These are phyloP conservation scores for Rachicladosporium sp. DNA, from an alignment of 2,329 filamentous ascomycete genomes.

Conservation along the genomic window DNA sequence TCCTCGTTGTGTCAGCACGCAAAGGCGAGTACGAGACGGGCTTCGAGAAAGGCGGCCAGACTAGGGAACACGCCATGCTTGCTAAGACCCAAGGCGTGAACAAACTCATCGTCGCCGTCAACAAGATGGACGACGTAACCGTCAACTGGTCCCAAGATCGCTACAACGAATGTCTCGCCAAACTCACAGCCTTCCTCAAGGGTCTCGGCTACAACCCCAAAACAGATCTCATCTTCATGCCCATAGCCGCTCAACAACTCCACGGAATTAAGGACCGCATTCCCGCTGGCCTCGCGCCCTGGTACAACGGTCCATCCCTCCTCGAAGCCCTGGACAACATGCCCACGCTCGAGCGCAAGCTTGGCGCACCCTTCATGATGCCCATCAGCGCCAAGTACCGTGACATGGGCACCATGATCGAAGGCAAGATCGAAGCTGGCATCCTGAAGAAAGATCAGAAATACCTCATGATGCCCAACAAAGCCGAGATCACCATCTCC, in stretches of 20 bases:
- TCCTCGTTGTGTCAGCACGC: conserved; percentile 88
- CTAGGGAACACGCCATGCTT: conserved; percentile 91
- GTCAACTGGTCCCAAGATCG: conserved; percentile 91
- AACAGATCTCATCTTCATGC: conserved; percentile 89
- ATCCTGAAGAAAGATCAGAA: conserved; percentile 81
- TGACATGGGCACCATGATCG: conserved; percentile 93
- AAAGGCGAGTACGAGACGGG: conserved; percentile 99
- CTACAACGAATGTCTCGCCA: conserved; percentile 85
- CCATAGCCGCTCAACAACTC: conserved; percentile 79
- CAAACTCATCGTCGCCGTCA: conserved; percentile 87
- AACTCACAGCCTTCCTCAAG: conserved; percentile 79
- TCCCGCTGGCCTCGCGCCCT: conserved; percentile 61
- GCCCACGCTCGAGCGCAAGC: conserved; percentile 83
- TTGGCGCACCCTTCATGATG: conserved; percentile 99
- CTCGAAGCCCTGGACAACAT: conserved; percentile 90
- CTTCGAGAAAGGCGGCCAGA: conserved; percentile 93
- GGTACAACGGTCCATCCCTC: conserved; percentile 81
- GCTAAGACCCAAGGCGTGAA: conserved; percentile 98
- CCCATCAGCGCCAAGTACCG: conserved; percentile 90
- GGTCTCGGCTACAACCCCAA: conserved; percentile 89
- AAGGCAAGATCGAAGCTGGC: conserved; percentile 93
- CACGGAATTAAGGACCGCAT: conserved; percentile 82
- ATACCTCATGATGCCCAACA: conserved; percentile 93
- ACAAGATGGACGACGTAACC: conserved; percentile 98
- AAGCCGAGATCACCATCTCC: conserved; percentile 64